A percentile compares a stretch with the other conserved stretches of the same genome.
Evolutionary conservation across 108 stramenopile species (phyloP).

Genomic region (Skeletonema menzelii): DNA sequence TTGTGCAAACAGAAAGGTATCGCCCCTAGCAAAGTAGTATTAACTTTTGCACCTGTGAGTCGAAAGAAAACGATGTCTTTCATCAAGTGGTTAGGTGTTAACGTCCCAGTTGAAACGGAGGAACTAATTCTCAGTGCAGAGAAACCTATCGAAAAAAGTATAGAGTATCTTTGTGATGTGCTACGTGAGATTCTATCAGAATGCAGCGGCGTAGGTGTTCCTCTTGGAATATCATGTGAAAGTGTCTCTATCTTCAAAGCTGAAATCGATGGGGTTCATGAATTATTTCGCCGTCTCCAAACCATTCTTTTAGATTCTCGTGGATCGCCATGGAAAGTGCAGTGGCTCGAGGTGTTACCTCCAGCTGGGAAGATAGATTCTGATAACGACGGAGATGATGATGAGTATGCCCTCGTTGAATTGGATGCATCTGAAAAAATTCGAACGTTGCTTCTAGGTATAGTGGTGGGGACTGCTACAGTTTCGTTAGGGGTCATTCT

Average conservation of each 20-base stretch:
- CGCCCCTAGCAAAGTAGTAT: constrained; percentile 49
- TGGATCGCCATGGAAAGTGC: constrained; percentile 51
- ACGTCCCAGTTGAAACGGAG: constrained; percentile 54
- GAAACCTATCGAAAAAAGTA: constrained; percentile 35
- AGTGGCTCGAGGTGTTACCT: constrained; percentile 46
- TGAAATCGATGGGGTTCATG: constrained; percentile 68
- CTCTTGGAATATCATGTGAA: constrained; percentile 58
- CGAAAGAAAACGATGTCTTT: constrained; percentile 60
- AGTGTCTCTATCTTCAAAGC: constrained; percentile 53
- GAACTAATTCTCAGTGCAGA: constrained; percentile 36
- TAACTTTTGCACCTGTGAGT: constrained; percentile 65
- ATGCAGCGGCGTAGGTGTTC: constrained; percentile 45
- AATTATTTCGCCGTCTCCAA: constrained; percentile 54
- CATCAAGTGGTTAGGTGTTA: constrained; percentile 67
- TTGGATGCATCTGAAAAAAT: background rate
- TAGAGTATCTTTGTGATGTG: constrained; percentile 45
- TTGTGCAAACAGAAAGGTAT: constrained; percentile 44
- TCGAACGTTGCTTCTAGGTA: background rate
- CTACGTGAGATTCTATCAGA: constrained; percentile 35
- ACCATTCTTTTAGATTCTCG: constrained; percentile 39
- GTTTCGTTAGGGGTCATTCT: background rate
- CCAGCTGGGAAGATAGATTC: background rate
- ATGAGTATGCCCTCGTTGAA: background rate
- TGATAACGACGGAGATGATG: background rate
- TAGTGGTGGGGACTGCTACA: background rate